These are phyloP conservation scores for Aspergillus ruber DNA, from an alignment of 2,329 filamentous ascomycete genomes.

Conservation along the genomic window DNA sequence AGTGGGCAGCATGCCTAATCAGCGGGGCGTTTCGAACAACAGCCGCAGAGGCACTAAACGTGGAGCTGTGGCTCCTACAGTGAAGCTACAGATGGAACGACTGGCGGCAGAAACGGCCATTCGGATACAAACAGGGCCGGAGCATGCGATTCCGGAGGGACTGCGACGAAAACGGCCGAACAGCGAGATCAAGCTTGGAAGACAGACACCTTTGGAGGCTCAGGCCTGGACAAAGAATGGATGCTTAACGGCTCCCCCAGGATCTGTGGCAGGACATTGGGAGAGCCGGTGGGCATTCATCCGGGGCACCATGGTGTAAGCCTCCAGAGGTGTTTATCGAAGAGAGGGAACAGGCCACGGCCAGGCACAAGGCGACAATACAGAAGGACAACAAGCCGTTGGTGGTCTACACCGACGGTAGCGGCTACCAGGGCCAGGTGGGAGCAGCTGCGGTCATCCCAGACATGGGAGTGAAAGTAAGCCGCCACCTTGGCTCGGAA, in stretches of 20 bases:
- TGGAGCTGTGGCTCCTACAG: not conserved
- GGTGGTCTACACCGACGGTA: not conserved
- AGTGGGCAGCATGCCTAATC: not conserved
- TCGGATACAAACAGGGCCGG: not conserved
- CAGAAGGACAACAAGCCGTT: constrained; percentile 7
- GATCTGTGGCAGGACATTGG: not conserved
- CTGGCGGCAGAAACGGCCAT: not conserved
- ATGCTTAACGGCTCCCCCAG: not conserved
- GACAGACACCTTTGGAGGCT: not conserved
- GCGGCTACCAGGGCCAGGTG: not conserved
- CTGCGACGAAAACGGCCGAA: not conserved
- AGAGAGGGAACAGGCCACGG: not conserved
- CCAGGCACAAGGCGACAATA: constrained; percentile 5
- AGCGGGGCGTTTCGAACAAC: constrained; percentile 1
- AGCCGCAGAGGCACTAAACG: not conserved
- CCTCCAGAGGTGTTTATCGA: not conserved
- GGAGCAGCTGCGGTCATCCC: no score
- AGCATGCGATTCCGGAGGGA: no score
- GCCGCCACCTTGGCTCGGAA: no score
- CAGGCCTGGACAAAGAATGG: not conserved
- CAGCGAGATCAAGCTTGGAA: not conserved
- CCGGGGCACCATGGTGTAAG: not conserved
- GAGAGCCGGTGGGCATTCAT: not conserved
- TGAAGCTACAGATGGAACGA: not conserved
- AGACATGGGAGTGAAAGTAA: no score